These are phyloP conservation scores for Microbotryomycetes sp. DNA, from an alignment of 1,284 basidiomycete genomes.

Conservation along the genomic window DNA sequence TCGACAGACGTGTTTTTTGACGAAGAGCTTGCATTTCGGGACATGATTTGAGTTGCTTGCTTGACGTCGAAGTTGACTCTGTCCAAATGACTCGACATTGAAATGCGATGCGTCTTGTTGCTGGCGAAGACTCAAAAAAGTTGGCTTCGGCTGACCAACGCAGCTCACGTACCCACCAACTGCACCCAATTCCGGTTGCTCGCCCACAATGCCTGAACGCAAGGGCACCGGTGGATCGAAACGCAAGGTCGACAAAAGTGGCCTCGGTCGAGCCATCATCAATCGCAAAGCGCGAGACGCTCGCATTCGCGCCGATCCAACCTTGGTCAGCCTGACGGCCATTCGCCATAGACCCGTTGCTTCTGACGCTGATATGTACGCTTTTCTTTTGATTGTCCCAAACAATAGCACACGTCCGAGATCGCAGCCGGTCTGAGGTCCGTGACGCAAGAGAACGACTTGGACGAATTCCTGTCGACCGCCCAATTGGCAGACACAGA, in stretches of 20 bases:
- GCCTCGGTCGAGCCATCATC: slow-evolving; percentile 83
- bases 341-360: neutral
- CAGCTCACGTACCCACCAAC: too few relatives aligned
- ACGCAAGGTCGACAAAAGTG: slow-evolving; percentile 46
- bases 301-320: slow-evolving; percentile 60
- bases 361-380: neutral
- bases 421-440: slow-evolving; percentile 71
- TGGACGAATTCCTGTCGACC: slow-evolving; percentile 94
- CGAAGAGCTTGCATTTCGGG: too few relatives aligned
- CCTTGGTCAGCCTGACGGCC: slow-evolving; percentile 58
- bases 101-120: too few relatives aligned
- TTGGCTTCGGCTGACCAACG: too few relatives aligned
- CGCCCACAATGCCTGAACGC: slow-evolving; percentile 10
- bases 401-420: slow-evolving; percentile 67
- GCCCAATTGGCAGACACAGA: slow-evolving; percentile 91
- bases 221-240: slow-evolving; percentile 29
- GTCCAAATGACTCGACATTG: too few relatives aligned
- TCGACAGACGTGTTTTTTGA: too few relatives aligned
- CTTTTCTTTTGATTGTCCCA: slow-evolving; percentile 6
- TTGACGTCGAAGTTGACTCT: too few relatives aligned
- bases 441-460: slow-evolving; percentile 90
- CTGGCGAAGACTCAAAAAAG: too few relatives aligned
- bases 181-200: neutral
- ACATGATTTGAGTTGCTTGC: too few relatives aligned
- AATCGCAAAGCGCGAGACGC: slow-evolving; percentile 81